Evolutionary conservation across 371 early-diverging fungal species (phyloP), one percentile per base, ranked within the genome.

Genomic region (Mortierella sp.): DNA sequence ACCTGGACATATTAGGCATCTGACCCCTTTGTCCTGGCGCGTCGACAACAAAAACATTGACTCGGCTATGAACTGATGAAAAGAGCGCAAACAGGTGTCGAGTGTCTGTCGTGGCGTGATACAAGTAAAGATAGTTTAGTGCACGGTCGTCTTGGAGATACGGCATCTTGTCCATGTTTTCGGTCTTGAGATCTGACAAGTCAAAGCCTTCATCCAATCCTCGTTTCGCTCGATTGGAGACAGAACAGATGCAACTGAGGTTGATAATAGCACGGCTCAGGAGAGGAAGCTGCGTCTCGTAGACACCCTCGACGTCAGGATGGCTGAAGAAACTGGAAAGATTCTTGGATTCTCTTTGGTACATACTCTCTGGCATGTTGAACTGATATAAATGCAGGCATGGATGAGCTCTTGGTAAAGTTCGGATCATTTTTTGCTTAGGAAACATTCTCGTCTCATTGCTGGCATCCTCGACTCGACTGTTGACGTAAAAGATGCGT

Each of bases 281-380:
- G 0, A 95, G 85, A 5, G 96, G 93, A 2, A 97, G 83, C 66
- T 96, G 92, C 0, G 96, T 93, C 86, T 98, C 98, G 80, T 97
- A 99, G 0, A 96, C 96, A 30, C 97, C 97, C 67, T 94, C 96
- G 16, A 96, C 93, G n/a, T 92, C 86, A 12, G 95, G 94, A 78
- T 97, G 94, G 71, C 92, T 94, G 76, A 96, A 95, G 51, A 97
- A 89, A 28, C 88, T 88, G 1, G 91, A 76, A 83, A 96, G 92
- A 64, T 91, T 88, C 68, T 89, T 89, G 26, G 85, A 81, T 80
- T 97, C 92, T 40, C 89, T 87, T 20, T 86, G 89, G 83, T 90
- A 99, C 8, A 89, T 87, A 8, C 75, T 66, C 81, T 99, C 99
- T 5, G 91, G 61, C 94, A 97, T 94, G 43, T 83, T 83, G 71